Base-by-base conservation (phyloP, 2,329 filamentous ascomycete genomes). In the Penicillium griseofulvum region DNA sequence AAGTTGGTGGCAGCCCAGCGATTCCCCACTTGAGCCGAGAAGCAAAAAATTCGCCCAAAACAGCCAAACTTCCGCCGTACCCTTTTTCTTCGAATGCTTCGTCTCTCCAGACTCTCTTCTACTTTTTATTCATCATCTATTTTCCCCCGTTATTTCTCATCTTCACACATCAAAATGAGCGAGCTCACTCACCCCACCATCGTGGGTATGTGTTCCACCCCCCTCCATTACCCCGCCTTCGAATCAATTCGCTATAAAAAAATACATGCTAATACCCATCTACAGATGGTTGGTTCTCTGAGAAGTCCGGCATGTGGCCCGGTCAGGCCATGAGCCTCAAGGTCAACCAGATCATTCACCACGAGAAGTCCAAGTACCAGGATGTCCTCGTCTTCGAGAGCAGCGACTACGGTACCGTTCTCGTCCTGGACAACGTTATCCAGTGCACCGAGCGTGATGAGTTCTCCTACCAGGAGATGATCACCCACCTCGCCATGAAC, bases 381-480 rank as follows among this genome's bases (percentile, higher is more conserved):
- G 94, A 99, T 74, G 93, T 99, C 64, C 87, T 99, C 70, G 91
- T 97, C 82, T 99, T 99, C 82, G 89, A 99, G 83, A 96, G 91
- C 68, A 96, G 88, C 81, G 87, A 97, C 83, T 89, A 97, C 77
- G 94, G 94, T 77, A 96, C 87, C 72, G 93, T 97, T 59, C 84
- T 99, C 56, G 93, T 99, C 61, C 86, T 99, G 66, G 94, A 99
- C 84, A 97, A 97, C 75, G 94, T 97, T 75, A 96, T 99, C 77
- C 94, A 99, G 81, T 91, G 87, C 85, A 97, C 94, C 67, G 94
- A 99, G 86, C 88, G 93, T 65, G 91, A 99, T 74, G 94, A 99
- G 82, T 99, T 97, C 83, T 91, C 92, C 69, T 96, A 96, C 86
- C 94, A 99, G 83, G 94, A 99, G 85, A 99, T 99, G 94, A 99